Percentiles rank a stretch among this genome's conserved stretches.
Conservation (phyloP, 1,284 basidiomycete genomes). For the Sporisorium scitamineum region DNA sequence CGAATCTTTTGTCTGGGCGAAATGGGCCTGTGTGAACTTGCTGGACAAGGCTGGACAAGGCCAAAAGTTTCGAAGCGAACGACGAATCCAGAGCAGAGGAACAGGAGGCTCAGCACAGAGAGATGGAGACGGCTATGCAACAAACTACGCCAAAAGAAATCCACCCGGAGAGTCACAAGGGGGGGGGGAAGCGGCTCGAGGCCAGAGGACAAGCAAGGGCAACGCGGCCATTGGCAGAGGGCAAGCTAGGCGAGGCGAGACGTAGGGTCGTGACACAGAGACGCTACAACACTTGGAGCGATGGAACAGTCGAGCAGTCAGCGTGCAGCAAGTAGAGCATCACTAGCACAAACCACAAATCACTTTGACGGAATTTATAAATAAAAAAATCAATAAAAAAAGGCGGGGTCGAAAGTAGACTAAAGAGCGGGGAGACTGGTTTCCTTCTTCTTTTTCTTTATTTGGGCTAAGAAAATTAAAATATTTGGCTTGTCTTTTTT, state of each 20-base stretch:
- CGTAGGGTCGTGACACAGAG: not conserved
- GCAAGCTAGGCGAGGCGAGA: not conserved
- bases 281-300: not conserved
- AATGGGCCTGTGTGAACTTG: not conserved
- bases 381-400: constrained; percentile 1
- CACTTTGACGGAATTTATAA: not conserved
- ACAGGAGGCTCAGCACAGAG: not conserved
- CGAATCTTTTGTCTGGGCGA: not conserved
- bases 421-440: constrained; percentile 18
- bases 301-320: no score
- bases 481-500: no score
- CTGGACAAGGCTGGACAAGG: not conserved
- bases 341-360: no score
- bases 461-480: not conserved
- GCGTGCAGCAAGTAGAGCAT: no score
- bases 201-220: not conserved
- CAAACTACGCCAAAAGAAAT: not conserved
- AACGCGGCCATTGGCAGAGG: no score
- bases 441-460: constrained; percentile 2
- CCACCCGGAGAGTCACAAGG: not conserved
- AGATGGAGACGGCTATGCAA: not conserved
- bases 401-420: constrained; percentile 19
- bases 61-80: not conserved
- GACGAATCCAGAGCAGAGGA: not conserved
- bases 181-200: not conserved